phyloP scores from a whole-genome alignment of 164 flowering plant species.

The Vitis rupestris region DNA sequence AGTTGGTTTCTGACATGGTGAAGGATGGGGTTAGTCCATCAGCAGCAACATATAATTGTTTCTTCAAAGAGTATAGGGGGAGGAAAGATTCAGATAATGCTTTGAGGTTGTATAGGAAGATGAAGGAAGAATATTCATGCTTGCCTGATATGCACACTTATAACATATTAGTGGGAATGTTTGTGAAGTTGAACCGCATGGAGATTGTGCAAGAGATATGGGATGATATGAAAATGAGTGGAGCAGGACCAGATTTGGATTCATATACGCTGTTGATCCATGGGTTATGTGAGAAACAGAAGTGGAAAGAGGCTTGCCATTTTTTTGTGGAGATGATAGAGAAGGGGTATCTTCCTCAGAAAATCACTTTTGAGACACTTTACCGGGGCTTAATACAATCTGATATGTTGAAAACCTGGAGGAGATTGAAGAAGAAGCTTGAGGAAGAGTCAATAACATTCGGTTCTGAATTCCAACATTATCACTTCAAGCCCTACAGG shows the following conservation, averaged over 20 bases:
- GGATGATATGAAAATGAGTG: conserved; percentile 69
- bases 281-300: conserved; percentile 67
- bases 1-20: conserved; percentile 71
- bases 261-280: conserved; percentile 84
- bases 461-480: conserved; percentile 70
- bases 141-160: conserved; percentile 58
- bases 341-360: conserved; percentile 89
- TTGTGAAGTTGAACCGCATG: conserved; percentile 49
- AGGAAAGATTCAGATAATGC: conserved; percentile 75
- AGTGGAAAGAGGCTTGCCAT: conserved; percentile 82
- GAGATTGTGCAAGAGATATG: conserved; percentile 64
- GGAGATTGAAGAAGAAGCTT: conserved; percentile 90
- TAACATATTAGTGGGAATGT: conserved; percentile 70
- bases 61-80: conserved; percentile 85
- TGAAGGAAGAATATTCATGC: conserved; percentile 53
- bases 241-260: conserved; percentile 86
- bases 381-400: conserved; percentile 81
- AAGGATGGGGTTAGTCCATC: conserved; percentile 65
- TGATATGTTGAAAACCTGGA: conserved; percentile 92
- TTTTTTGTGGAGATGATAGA: conserved; percentile 93
- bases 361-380: conserved; percentile 85
- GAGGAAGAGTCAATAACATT: conserved; percentile 82
- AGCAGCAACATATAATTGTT: conserved; percentile 80
- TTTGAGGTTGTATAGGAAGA: conserved; percentile 68
- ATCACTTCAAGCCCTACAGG: conserved; percentile 76